Conservation (phyloP, 768 basidiomycete genomes). For the Phaffia australis region DNA sequence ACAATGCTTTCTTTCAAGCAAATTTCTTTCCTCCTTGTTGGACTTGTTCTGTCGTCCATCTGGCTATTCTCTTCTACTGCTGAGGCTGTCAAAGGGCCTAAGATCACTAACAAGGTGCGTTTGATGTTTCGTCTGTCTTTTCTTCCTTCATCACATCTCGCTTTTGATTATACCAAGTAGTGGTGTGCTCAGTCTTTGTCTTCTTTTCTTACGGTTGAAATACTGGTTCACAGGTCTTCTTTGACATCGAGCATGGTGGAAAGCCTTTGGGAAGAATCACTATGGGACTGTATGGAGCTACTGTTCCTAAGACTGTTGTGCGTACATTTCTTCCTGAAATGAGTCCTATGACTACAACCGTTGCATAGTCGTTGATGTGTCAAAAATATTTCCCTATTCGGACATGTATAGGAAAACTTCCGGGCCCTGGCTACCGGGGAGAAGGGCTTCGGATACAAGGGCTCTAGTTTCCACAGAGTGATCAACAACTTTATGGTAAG, state of each 20-base stretch:
- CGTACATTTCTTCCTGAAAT: constrained; percentile 10
- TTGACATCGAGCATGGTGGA: constrained; percentile 89
- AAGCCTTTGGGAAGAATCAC: constrained; percentile 68
- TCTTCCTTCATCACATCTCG: not conserved
- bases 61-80: not conserved
- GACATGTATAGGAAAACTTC: constrained; percentile 58
- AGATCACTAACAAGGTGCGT: constrained; percentile 64
- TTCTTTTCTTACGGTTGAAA: not conserved
- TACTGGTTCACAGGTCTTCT: constrained; percentile 51
- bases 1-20: constrained; percentile 2
- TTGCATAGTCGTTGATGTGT: not conserved
- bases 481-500: constrained; percentile 24
- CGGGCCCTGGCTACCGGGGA: constrained; percentile 77
- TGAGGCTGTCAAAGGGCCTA: constrained; percentile 54
- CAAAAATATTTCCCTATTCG: not conserved
- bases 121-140: not conserved
- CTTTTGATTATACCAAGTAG: not conserved
- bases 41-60: constrained; percentile 13
- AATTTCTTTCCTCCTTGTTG: constrained; percentile 16
- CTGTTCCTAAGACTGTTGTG: constrained; percentile 83
- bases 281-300: constrained; percentile 44
- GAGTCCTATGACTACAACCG: no score
- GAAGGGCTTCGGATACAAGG: constrained; percentile 82
- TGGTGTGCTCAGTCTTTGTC: constrained; percentile 11
- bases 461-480: constrained; percentile 90